phyloP scores from a whole-genome alignment of 2,329 filamentous ascomycete species.

The Aureobasidium uvarum region DNA sequence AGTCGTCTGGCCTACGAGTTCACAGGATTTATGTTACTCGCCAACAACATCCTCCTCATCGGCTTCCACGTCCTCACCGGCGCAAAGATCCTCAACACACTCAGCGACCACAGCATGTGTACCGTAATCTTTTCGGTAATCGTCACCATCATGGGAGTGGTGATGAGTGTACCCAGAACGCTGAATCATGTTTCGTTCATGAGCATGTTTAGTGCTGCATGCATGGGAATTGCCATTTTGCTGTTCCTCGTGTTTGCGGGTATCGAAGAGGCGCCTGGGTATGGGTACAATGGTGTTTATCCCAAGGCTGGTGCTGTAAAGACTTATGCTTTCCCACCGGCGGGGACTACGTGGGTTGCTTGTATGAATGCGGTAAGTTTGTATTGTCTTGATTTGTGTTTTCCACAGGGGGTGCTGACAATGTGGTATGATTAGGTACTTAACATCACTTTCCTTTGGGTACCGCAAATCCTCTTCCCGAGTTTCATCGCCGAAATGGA shows the following conservation, averaged over 20 bases:
- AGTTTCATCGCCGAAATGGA: conserved; percentile 55
- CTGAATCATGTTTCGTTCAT: conserved; percentile 52
- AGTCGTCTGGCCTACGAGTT: conserved; percentile 48
- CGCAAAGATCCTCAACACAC: conserved; percentile 51
- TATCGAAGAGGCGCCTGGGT: conserved; percentile 46
- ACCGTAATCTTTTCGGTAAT: conserved; percentile 53
- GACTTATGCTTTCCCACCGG: conserved; percentile 50
- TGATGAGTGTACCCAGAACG: conserved; percentile 49
- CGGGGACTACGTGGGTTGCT: conserved; percentile 49
- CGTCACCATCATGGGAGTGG: conserved; percentile 47
- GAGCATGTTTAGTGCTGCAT: conserved; percentile 52
- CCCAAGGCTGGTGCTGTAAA: conserved; percentile 46
- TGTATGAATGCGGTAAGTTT: conserved; percentile 49
- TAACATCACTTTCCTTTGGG: conserved; percentile 53
- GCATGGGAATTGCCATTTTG: conserved; percentile 51
- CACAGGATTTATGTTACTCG: conserved; percentile 49
- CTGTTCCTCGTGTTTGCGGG: conserved; percentile 52
- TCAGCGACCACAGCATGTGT: conserved; percentile 51
- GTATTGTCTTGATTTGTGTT: neutral
- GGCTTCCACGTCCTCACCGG: conserved; percentile 53
- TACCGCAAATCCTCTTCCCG: conserved; percentile 54
- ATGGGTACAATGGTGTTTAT: conserved; percentile 50
- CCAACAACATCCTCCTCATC: conserved; percentile 53
- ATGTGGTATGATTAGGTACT: conserved; percentile 30
- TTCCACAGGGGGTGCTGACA: neutral